Base-by-base conservation (phyloP, 2,329 filamentous ascomycete species). In the Trichoderma sp. region DNA sequence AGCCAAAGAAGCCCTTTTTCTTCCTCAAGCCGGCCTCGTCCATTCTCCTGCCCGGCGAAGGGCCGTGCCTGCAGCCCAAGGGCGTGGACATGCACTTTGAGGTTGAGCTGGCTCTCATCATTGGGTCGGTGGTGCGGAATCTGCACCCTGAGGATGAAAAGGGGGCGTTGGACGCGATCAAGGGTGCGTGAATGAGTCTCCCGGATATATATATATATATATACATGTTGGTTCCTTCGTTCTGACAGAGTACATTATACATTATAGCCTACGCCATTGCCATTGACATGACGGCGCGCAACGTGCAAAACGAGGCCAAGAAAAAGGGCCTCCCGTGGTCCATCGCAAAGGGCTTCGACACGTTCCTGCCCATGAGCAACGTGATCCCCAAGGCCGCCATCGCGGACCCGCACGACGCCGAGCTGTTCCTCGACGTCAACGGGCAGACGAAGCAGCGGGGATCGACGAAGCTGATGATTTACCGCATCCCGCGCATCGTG, bases 281-380 rank as follows among this genome's bases (percentile, higher is more conserved):
- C 74, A 97, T 99, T 76, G 96, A 99, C 82, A 96, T 99, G 93
- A 99, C 96, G 11, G 96, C 92, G 0, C 91, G 96, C 73, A 98
- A 98, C 80, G 88, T 93, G 7, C 96, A 99, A 82, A 92, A 97
- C 75, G 94, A 97, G 83, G 95, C 95, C 73, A 99, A 98, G 88
- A 93, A 91, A 82, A 97, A 80, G 85, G 94, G 96, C 43, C 89
- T 98, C 18, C 96, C 96, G 8, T 99, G 96, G 96, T 89, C 90
- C 76, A 97, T 97, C 73, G 91, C 93, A 74, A 99, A 99, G 84
- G 96, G 96, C 58, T 99, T 98, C 79, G 96, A 99, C 80, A 98
- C 96, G 3, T 99, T 99, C 84, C 86, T 97, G 63, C 96, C 96
- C 69, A 87, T 99, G 76, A 93, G 91, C 79, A 84, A 90, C 72